Evolutionary conservation across 306 rosid genomes (phyloP), one percentile per base, ranked within the genome.

Genomic region (Inga laurina): DNA sequence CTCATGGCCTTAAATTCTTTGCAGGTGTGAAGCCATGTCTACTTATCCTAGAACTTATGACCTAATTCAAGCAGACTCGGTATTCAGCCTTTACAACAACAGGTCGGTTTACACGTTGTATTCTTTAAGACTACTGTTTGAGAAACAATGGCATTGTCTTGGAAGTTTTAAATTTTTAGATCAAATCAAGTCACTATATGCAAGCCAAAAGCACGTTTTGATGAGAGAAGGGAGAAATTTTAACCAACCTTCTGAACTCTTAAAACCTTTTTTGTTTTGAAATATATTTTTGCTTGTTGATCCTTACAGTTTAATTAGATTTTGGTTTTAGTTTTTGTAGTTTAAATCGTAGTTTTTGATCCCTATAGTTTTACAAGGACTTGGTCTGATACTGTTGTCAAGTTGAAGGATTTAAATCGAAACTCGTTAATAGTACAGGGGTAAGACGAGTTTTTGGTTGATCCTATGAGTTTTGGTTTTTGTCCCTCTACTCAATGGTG

Each of bases 21-120:
- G 79, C 89, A 93, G 97, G 97, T 92, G 97, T 81, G 98, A 95
- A 79, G 97, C 97, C 66, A 89, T 92, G 97, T 95, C 97, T 79
- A 95, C 97, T 48, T 91, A 93, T 87, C 98, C 98, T 61, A 93
- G 98, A 84, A 92, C 97, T 34, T 95, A 95, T 67, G 97, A 92
- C 66, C 83, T 95, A 70, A 92, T 95, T 80, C 97, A 95, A 83
- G 97, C 94, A 4, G 94, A 92, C 85, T 90, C 94, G 64, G 27
- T 95, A 66, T 91, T 95, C 81, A 93, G 88, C 84, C 92, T 93
- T 57, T 91, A 95, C 88, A 77, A 49, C 54, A 88, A 82, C 85
- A 92, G 93, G 98, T 81, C 75, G 54, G 15, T 46, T 35, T 14
- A 19, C 27, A 51, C 5, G 78, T 64, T 80, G 32, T 54, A 49